Evolutionary conservation across 257 asterid genomes (phyloP).

Genomic region (Osmanthus fragrans): DNA sequence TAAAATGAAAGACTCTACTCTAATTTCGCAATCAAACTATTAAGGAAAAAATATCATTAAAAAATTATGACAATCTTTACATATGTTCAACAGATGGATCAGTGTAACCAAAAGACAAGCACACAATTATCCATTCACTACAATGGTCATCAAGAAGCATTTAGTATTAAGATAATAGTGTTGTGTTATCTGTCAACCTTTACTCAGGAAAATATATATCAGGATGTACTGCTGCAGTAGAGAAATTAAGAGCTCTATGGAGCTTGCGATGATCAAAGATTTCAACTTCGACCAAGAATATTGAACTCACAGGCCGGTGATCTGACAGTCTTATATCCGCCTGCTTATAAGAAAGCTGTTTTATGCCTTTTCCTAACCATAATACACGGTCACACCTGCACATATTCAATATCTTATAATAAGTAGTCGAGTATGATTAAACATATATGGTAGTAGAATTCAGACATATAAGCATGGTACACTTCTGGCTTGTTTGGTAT

Average conservation of each 20-base stretch:
- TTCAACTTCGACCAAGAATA: conserved; percentile 73
- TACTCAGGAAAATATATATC: conserved; percentile 44
- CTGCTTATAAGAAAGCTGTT: conserved; percentile 63
- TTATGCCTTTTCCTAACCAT: conserved; percentile 89
- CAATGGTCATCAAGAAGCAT: not conserved
- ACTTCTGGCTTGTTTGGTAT: not conserved
- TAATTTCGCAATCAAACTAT: not conserved
- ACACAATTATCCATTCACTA: not conserved
- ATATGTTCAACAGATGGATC: not conserved
- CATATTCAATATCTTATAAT: not conserved
- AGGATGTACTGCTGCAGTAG: conserved; percentile 62
- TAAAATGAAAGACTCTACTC: not conserved
- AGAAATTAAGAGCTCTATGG: conserved; percentile 68
- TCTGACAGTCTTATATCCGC: conserved; percentile 73
- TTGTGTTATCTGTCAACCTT: conserved; percentile 5
- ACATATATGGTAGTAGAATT: not conserved
- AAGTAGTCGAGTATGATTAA: not conserved
- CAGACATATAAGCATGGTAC: not conserved
- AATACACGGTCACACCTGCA: conserved; percentile 95
- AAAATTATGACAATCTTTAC: not conserved
- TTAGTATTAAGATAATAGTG: not conserved
- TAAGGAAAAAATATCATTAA: not conserved
- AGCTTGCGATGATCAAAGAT: conserved; percentile 78
- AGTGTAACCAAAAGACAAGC: not conserved
- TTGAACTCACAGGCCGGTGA: conserved; percentile 83